Conservation (phyloP, 192 early-diverging fungal species). For the Backusella sp. region DNA sequence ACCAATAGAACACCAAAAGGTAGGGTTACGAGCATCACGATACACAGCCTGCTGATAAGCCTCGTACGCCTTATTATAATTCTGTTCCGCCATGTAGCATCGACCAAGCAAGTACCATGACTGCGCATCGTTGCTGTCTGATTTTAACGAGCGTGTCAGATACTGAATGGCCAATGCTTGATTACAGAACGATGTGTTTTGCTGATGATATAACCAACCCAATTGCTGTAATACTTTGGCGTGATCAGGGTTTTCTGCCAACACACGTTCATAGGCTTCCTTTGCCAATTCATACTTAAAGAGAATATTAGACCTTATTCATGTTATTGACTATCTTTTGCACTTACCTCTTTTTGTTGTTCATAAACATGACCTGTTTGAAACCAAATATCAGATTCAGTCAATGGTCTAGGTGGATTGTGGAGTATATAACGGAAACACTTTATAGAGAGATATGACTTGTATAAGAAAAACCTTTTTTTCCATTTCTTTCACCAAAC, state of each 20-base stretch:
- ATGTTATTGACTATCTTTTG: too few species aligned
- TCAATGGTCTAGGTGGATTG: constrained; percentile 88
- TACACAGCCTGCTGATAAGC: constrained; percentile 97
- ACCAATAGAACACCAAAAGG: constrained; percentile 99
- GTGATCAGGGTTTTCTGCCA: constrained; percentile 87
- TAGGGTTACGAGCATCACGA: constrained; percentile 89
- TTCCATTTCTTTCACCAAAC: too few species aligned
- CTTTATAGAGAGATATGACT: constrained; percentile 29
- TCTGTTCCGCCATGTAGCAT: constrained; percentile 94
- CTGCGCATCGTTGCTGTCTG: constrained; percentile 86
- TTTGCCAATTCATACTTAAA: constrained; percentile 61
- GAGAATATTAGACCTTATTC: background rate
- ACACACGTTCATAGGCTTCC: constrained; percentile 90
- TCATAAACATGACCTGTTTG: constrained; percentile 98
- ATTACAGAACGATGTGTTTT: constrained; percentile 78
- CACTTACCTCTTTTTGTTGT: constrained; percentile 81
- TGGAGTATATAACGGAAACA: constrained; percentile 90
- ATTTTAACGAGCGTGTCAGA: constrained; percentile 81
- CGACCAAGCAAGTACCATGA: constrained; percentile 95
- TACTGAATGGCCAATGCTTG: constrained; percentile 81
- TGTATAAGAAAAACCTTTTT: background rate
- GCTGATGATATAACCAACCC: constrained; percentile 95
- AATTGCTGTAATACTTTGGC: constrained; percentile 96
- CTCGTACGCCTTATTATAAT: constrained; percentile 94
- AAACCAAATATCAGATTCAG: constrained; percentile 95